A percentile compares a stretch with the other conserved stretches of the same genome.
phyloP scores from a whole-genome alignment of 1,284 basidiomycete species.

The Ustilago trichophora region DNA sequence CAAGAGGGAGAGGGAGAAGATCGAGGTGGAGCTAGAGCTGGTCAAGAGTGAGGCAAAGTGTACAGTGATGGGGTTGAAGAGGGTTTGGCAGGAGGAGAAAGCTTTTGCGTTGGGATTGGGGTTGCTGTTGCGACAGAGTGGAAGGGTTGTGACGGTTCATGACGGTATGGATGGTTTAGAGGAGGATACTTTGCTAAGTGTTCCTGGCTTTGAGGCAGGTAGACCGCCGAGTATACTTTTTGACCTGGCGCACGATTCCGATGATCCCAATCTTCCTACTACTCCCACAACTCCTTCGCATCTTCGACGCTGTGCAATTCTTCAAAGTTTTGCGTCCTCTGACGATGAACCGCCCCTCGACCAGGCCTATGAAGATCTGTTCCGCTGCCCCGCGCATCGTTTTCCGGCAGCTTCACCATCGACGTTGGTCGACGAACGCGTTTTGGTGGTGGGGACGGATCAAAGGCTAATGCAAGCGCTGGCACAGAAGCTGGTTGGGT shows the following conservation, averaged over 20 bases:
- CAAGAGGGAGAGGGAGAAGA: background rate
- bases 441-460: constrained; percentile 16
- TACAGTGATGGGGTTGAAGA: background rate
- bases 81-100: constrained; percentile 16
- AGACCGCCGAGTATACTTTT: constrained; percentile 1
- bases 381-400: constrained; percentile 12
- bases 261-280: background rate
- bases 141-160: too few species aligned
- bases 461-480: constrained; percentile 3
- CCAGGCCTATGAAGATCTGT: constrained; percentile 6
- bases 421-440: constrained; percentile 17
- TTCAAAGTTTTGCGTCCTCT: background rate
- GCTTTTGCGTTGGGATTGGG: constrained; percentile 14
- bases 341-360: background rate
- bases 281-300: background rate
- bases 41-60: background rate
- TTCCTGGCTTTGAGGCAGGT: background rate
- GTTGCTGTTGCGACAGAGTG: background rate
- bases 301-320: constrained; percentile 7
- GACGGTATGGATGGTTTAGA: background rate
- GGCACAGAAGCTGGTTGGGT: constrained; percentile 1
- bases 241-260: background rate
- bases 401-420: constrained; percentile 1
- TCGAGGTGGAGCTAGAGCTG: background rate
- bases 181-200: background rate